Evolutionary conservation across 441 rosid species (phyloP), one percentile per base, ranked within the genome.

Genomic region (Corymbia citriodora): DNA sequence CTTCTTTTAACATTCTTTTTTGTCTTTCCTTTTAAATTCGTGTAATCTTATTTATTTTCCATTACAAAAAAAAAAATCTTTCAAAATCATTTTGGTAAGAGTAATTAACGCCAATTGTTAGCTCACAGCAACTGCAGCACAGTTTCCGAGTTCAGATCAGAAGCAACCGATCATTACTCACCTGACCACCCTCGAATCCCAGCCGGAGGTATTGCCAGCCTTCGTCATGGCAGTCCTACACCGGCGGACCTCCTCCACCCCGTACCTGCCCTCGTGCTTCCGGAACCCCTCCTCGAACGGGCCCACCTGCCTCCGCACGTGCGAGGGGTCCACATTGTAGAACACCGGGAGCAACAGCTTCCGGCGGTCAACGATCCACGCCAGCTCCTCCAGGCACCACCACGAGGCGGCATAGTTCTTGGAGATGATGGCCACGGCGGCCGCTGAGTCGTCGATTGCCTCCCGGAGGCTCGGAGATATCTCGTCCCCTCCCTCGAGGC

Each of bases 181-280:
- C 96, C 90, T 54, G 87, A 8, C 0, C 13, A 6, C 0, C 13
- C 17, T 33, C n/a, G 27, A 93, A 70, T 86, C 89, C 87, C 72
- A 94, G 40, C 97, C 96, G 89, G 94, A 89, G 65, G 93, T 57
- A 14, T 90, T 92, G 48, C 95, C 97, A 31, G 94, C 94, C 91
- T 87, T 91, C 4, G 6, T 14, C 95, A 94, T 88, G 87, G 97
- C 97, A 70, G 9, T 4, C 85, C 92, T 93, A 96, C 96, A 95
- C 55, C 23, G 25, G 9, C 5, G 3, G 48, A 92, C 93, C 93
- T 5, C 4, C 5, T 92, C 86, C 88, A 49, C 40, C 3, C n/a
- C 81, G 88, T 92, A 89, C 53, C 33, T 91, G 81, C 9, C 27
- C 49, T 57, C 23, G 19, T 82, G 93, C 57, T 10, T 68, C 87